These are phyloP conservation scores for Candida adriatica DNA, from an alignment of 805 yeast species.

Conservation along the genomic window DNA sequence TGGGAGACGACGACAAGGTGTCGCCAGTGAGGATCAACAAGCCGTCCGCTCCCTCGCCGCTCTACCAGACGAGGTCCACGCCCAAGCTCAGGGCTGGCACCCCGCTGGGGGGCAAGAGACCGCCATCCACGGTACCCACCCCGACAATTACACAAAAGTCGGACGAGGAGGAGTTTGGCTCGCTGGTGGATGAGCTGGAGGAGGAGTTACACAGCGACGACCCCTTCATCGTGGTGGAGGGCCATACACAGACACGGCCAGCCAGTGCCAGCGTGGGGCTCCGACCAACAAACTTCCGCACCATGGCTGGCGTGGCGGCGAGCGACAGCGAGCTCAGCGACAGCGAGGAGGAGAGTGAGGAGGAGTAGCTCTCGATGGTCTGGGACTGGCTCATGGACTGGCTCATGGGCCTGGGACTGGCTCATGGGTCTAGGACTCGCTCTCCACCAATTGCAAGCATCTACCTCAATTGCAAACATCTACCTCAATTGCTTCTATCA, in stretches of 20 bases:
- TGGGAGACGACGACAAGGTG: slow-evolving; percentile 13
- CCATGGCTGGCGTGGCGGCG: slow-evolving; percentile 16
- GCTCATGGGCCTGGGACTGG: too few species aligned
- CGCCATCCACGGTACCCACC: slow-evolving; percentile 15
- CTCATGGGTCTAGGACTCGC: too few species aligned
- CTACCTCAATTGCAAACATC: too few species aligned
- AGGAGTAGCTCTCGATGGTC: too few species aligned
- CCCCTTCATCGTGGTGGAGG: slow-evolving; percentile 7
- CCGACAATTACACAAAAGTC: slow-evolving; percentile 10
- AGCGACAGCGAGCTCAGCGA: slow-evolving; percentile 21
- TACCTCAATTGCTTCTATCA: too few species aligned
- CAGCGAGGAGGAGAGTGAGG: slow-evolving; percentile 21
- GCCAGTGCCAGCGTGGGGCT: background rate
- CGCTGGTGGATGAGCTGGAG: slow-evolving; percentile 22
- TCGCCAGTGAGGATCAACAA: slow-evolving; percentile 3
- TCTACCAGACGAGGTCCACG: slow-evolving; percentile 8
- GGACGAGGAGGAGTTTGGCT: slow-evolving; percentile 15
- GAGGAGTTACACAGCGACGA: slow-evolving; percentile 13
- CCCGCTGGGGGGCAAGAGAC: slow-evolving; percentile 12
- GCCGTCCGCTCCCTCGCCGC: slow-evolving; percentile 8
- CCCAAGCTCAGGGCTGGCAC: slow-evolving; percentile 1
- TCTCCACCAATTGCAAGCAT: too few species aligned
- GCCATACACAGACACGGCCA: slow-evolving; percentile 1
- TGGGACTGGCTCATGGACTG: too few species aligned
- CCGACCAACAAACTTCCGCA: slow-evolving; percentile 21